A percentile compares a stretch with the other conserved stretches of the same genome.
Evolutionary conservation across 768 basidiomycete species (phyloP).

Genomic region (Kondoa malvinella): DNA sequence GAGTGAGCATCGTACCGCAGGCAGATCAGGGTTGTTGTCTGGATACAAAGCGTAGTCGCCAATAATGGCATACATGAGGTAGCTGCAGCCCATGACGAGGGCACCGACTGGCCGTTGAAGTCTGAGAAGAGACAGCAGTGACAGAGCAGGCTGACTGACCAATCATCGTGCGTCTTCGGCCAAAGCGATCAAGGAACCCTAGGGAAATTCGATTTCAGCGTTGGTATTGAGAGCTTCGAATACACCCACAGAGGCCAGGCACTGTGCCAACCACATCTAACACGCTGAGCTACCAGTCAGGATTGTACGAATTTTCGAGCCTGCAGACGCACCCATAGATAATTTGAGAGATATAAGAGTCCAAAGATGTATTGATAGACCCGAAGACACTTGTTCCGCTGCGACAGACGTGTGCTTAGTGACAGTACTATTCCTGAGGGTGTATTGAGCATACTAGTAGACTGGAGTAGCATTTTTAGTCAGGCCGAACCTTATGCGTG

Average conservation of each 20-base stretch:
- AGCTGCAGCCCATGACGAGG: slow-evolving; percentile 13
- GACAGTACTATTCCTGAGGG: slow-evolving; percentile 2
- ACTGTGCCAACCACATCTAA: slow-evolving; percentile 6
- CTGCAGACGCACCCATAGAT: slow-evolving; percentile 12
- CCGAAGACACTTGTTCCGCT: slow-evolving; percentile 12
- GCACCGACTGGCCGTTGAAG: slow-evolving; percentile 8
- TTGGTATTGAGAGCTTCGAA: background rate
- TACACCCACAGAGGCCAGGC: slow-evolving; percentile 3
- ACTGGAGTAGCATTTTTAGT: slow-evolving; percentile 5
- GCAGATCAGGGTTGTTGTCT: slow-evolving; percentile 14
- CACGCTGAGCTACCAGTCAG: background rate
- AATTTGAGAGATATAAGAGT: slow-evolving; percentile 16
- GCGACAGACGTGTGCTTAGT: background rate
- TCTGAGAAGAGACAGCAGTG: no score
- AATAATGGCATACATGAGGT: background rate
- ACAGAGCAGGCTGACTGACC: no score
- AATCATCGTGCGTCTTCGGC: slow-evolving; percentile 17
- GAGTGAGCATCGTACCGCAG: no score
- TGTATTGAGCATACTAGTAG: background rate
- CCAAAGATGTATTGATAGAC: slow-evolving; percentile 3
- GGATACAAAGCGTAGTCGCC: slow-evolving; percentile 9
- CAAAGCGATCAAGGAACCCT: slow-evolving; percentile 15
- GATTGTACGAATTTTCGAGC: background rate
- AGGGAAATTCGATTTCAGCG: background rate
- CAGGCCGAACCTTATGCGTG: slow-evolving; percentile 5